A percentile compares a stretch with the other conserved stretches of the same genome.
These are phyloP conservation scores for Fomitopsis schrenkii DNA, from an alignment of 1,284 basidiomycete species.

Conservation along the genomic window DNA sequence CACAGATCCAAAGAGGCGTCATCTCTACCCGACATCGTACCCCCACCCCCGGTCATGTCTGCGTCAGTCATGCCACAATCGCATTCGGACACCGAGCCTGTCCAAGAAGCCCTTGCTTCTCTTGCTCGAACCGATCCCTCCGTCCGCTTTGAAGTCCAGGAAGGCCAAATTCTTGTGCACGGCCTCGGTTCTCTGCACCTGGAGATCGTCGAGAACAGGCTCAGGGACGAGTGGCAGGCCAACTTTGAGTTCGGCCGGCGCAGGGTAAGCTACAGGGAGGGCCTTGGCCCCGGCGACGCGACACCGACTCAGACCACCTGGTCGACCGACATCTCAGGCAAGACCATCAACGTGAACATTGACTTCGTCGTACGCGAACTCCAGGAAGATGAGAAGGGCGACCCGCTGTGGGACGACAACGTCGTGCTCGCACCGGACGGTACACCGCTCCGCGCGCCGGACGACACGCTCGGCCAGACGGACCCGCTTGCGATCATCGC, in stretches of 20 bases:
- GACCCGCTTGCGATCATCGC: conserved; percentile 48
- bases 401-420: conserved; percentile 73
- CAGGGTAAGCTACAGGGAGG: conserved; percentile 79
- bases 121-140: conserved; percentile 86
- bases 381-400: conserved; percentile 50
- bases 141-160: conserved; percentile 70
- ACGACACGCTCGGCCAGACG: conserved; percentile 38
- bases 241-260: conserved; percentile 76
- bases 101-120: conserved; percentile 70
- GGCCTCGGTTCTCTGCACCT: conserved; percentile 85
- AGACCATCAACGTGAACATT: conserved; percentile 41
- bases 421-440: conserved; percentile 54
- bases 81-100: conserved; percentile 73
- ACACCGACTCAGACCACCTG: conserved; percentile 38
- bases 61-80: conserved; percentile 79
- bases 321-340: conserved; percentile 60
- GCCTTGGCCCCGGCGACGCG: conserved; percentile 40
- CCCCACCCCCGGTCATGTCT: conserved; percentile 76
- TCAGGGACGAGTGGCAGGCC: conserved; percentile 78
- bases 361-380: conserved; percentile 52
- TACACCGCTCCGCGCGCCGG: conserved; percentile 49
- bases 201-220: conserved; percentile 79
- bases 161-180: conserved; percentile 81
- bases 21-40: conserved; percentile 61
- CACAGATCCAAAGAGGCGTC: conserved; percentile 33